These are phyloP conservation scores for Venturia asperata DNA, from an alignment of 2,329 filamentous ascomycete genomes.

Conservation along the genomic window DNA sequence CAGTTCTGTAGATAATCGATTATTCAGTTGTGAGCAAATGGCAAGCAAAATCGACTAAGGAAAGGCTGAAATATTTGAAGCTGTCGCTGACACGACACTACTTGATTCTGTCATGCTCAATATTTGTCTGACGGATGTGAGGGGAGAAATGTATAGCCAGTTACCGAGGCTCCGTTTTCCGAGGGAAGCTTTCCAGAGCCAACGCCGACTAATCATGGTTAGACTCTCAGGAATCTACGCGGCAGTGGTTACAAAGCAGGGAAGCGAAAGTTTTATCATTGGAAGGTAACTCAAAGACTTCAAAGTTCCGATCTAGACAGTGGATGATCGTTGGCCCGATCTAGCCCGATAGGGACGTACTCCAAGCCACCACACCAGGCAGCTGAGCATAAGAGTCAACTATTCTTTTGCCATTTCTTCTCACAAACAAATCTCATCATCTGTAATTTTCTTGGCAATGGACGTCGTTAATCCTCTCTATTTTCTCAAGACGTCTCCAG, in stretches of 20 bases:
- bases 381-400: not conserved
- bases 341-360: not conserved
- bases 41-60: not conserved
- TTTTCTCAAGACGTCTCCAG: not conserved
- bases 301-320: not conserved
- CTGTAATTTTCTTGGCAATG: not conserved
- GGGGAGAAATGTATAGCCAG: conserved; percentile 8
- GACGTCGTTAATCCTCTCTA: not conserved
- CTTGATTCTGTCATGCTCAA: not conserved
- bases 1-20: not conserved
- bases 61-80: not conserved
- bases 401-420: not conserved
- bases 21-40: not conserved
- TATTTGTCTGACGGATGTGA: not conserved
- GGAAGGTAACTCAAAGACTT: not conserved
- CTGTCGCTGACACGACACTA: not conserved
- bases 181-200: not conserved
- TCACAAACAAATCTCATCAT: not conserved
- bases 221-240: not conserved
- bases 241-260: too few species aligned
- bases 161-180: not conserved
- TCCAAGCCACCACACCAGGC: not conserved
- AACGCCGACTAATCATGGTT: not conserved
- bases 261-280: not conserved
- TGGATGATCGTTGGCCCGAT: not conserved